Conservation (phyloP, 2,329 filamentous ascomycete genomes). For the Pseudogymnoascus sp. region DNA sequence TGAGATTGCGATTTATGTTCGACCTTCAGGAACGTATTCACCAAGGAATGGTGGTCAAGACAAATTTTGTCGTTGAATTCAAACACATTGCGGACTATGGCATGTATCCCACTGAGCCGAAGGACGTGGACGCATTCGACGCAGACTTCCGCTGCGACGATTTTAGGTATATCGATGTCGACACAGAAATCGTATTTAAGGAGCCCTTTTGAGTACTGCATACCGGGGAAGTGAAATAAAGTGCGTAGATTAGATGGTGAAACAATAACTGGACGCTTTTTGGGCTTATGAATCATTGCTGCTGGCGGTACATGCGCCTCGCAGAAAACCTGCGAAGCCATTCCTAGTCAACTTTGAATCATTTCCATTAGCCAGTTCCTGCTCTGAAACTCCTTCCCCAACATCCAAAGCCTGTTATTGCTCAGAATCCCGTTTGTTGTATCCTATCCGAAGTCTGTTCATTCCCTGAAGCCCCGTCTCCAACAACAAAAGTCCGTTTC, state of each 20-base stretch:
- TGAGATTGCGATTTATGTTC: background rate
- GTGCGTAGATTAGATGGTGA: background rate
- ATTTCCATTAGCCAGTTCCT: background rate
- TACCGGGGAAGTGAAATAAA: background rate
- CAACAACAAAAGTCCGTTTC: background rate
- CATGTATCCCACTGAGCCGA: background rate
- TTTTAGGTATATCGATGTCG: background rate
- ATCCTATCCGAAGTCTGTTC: background rate
- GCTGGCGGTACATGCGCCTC: background rate
- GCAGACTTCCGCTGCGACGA: background rate
- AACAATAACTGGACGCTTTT: background rate
- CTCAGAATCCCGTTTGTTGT: background rate
- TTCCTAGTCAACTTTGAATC: background rate
- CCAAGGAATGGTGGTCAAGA: background rate
- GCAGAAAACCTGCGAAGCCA: background rate
- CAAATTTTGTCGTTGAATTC: background rate
- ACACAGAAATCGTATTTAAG: background rate
- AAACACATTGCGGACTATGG: background rate
- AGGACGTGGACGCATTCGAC: background rate
- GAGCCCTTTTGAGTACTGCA: background rate
- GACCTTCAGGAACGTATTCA: background rate
- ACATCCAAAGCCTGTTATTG: background rate
- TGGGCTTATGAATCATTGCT: background rate
- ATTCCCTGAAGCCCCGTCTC: background rate
- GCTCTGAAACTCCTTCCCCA: background rate